These are phyloP conservation scores for Myxozyma vanderwaltii DNA, from an alignment of 805 yeast species.

Conservation along the genomic window DNA sequence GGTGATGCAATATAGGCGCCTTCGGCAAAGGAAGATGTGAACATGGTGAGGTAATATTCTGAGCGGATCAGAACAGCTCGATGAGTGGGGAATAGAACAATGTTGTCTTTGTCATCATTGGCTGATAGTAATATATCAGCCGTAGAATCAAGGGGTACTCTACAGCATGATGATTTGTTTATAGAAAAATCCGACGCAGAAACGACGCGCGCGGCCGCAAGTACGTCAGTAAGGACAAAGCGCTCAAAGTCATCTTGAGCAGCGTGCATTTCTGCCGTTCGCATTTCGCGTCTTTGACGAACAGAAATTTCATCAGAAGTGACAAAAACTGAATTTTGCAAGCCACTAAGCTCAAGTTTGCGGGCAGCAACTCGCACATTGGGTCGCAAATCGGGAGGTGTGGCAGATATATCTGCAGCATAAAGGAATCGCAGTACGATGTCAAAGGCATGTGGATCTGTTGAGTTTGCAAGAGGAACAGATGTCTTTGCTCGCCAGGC, in stretches of 20 bases:
- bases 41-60: slow-evolving; percentile 66
- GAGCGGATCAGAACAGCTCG: slow-evolving; percentile 61
- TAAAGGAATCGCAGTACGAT: slow-evolving; percentile 44
- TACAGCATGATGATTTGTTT: background rate
- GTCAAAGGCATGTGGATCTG: slow-evolving; percentile 38
- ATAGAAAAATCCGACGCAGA: background rate
- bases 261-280: slow-evolving; percentile 42
- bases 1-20: slow-evolving; percentile 35
- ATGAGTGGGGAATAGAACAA: slow-evolving; percentile 62
- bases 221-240: slow-evolving; percentile 41
- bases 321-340: slow-evolving; percentile 45
- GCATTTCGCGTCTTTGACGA: slow-evolving; percentile 43
- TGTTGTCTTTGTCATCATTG: slow-evolving; percentile 14
- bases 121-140: slow-evolving; percentile 29
- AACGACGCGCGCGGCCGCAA: background rate
- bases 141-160: slow-evolving; percentile 29
- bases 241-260: slow-evolving; percentile 37
- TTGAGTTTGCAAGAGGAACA: slow-evolving; percentile 35
- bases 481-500: slow-evolving; percentile 38
- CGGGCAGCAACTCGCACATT: slow-evolving; percentile 42
- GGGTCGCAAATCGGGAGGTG: slow-evolving; percentile 32
- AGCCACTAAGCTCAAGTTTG: slow-evolving; percentile 44
- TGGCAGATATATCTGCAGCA: slow-evolving; percentile 46
- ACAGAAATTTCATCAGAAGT: slow-evolving; percentile 38
- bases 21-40: slow-evolving; percentile 54